phyloP scores from a whole-genome alignment of 163 green algal species.

The Prototheca wickerhamii region DNA sequence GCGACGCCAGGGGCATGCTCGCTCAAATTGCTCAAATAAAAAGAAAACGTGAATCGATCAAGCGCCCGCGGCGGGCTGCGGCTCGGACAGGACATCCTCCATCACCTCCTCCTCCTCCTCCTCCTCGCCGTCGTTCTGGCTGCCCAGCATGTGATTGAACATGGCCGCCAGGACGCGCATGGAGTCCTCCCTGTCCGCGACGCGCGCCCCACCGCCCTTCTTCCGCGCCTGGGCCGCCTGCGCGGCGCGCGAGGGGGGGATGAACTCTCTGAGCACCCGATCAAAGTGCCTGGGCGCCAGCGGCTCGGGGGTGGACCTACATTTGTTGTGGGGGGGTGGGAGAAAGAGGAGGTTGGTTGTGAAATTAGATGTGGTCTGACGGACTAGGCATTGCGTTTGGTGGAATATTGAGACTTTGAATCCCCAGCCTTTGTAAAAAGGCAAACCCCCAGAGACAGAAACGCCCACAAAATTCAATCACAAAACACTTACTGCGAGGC shows the following conservation, averaged over 20 bases:
- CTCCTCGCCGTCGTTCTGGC: neutral
- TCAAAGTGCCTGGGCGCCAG: slow-evolving; percentile 22
- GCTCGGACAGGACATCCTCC: neutral
- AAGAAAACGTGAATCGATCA: no score
- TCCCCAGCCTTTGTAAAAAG: no score
- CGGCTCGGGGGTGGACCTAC: neutral
- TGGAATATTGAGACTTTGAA: no score
- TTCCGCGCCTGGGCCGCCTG: slow-evolving; percentile 6
- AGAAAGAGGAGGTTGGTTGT: neutral
- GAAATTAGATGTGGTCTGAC: neutral
- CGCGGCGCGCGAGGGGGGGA: slow-evolving; percentile 19
- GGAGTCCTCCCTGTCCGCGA: neutral
- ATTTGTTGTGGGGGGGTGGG: no score
- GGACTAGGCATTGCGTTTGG: no score
- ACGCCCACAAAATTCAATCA: neutral
- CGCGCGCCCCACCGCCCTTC: neutral
- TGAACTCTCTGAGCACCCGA: slow-evolving; percentile 17
- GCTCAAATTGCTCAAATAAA: no score
- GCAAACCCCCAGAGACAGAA: no score
- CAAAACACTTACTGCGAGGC: neutral
- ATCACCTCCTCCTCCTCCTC: neutral
- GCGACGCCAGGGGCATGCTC: no score
- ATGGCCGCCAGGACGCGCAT: slow-evolving; percentile 5
- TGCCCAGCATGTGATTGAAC: slow-evolving; percentile 1
- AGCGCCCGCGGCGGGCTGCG: no score